Conservation (phyloP, 208 protist genomes). For the Wallacemonas sp. region DNA sequence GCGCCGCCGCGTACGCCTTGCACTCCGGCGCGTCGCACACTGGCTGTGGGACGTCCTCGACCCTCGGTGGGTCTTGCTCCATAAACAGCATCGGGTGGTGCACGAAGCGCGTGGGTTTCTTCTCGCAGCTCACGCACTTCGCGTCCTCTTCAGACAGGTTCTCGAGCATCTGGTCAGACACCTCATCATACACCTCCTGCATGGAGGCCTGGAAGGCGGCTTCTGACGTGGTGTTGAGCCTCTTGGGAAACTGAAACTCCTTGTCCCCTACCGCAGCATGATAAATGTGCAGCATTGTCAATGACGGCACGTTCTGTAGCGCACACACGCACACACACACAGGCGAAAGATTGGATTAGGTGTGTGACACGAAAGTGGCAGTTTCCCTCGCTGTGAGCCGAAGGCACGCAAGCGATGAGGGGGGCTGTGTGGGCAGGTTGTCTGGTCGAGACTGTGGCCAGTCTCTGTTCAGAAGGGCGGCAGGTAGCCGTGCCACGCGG, state of each 20-base stretch:
- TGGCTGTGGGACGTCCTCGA: constrained; percentile 53
- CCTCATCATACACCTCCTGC: constrained; percentile 38
- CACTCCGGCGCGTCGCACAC: constrained; percentile 43
- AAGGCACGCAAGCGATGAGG: no score
- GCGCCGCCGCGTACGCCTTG: constrained; percentile 21
- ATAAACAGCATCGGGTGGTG: constrained; percentile 64
- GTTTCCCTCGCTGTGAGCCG: no score
- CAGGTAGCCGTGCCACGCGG: no score
- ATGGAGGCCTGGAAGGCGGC: constrained; percentile 1
- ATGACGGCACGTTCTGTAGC: no score
- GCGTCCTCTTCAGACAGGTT: constrained; percentile 35
- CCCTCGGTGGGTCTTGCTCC: constrained; percentile 32
- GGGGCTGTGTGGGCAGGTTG: no score
- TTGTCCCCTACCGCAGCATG: constrained; percentile 52
- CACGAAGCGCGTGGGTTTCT: constrained; percentile 28
- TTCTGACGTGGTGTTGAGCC: constrained; percentile 30
- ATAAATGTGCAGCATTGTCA: constrained; percentile 57
- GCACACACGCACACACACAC: background rate
- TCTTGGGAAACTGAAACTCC: constrained; percentile 48
- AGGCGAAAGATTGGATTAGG: constrained; percentile 11
- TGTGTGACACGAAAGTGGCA: no score
- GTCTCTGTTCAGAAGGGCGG: no score
- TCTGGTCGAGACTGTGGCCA: no score
- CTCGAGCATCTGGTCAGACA: constrained; percentile 42
- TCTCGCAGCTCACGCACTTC: constrained; percentile 39